Conservation (phyloP, 2,329 filamentous ascomycete species). For the Colletotrichum coccodes region DNA sequence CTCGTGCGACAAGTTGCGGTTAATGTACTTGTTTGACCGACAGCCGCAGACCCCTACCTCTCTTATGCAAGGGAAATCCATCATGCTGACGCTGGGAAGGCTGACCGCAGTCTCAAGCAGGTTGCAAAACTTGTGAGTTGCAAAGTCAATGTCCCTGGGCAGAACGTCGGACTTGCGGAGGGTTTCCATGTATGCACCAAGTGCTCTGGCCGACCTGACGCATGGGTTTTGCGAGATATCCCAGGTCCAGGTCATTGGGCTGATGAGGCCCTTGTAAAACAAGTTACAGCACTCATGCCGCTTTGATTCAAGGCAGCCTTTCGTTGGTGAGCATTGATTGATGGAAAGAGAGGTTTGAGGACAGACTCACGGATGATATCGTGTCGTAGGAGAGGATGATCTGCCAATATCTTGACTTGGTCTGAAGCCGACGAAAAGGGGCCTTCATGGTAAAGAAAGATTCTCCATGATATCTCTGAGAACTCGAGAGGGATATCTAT, state of each 20-base stretch:
- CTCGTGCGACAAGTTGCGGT: conserved; percentile 4
- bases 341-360: not conserved
- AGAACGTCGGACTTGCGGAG: conserved; percentile 25
- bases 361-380: conserved; percentile 28
- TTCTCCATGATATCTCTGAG: conserved; percentile 30
- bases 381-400: conserved; percentile 32
- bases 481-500: conserved; percentile 31
- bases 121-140: conserved; percentile 30
- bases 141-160: conserved; percentile 32
- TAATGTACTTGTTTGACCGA: conserved; percentile 16
- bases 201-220: conserved; percentile 23
- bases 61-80: conserved; percentile 13
- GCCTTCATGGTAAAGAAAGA: conserved; percentile 32
- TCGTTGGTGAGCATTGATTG: not conserved
- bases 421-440: conserved; percentile 23
- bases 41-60: conserved; percentile 17
- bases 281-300: conserved; percentile 29
- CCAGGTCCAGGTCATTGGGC: conserved; percentile 24
- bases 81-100: conserved; percentile 24
- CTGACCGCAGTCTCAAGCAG: conserved; percentile 20
- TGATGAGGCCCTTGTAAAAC: conserved; percentile 29
- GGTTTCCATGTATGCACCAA: conserved; percentile 28
- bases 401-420: conserved; percentile 20
- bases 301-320: conserved; percentile 26
- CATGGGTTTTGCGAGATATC: conserved; percentile 18